Percentiles rank a stretch among this genome's conserved stretches.
Conservation (phyloP, 805 yeast species). For the Lachancea fermentati region DNA sequence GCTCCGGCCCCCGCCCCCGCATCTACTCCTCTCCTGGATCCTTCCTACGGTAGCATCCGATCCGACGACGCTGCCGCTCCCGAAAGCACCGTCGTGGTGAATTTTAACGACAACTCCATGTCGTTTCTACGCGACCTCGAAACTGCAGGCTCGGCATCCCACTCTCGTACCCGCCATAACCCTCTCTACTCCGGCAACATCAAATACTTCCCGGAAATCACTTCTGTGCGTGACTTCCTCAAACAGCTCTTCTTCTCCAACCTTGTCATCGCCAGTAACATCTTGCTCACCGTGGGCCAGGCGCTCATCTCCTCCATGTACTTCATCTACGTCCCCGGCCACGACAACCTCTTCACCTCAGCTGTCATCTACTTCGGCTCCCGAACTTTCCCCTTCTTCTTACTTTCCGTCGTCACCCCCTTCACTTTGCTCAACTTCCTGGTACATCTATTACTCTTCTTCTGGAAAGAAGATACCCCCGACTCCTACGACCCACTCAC, state of each 20-base stretch:
- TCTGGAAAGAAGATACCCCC: constrained; percentile 20
- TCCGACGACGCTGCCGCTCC: constrained; percentile 1
- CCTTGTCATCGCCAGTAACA: constrained; percentile 16
- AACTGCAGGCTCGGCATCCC: constrained; percentile 1
- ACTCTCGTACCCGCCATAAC: neutral
- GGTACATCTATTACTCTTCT: constrained; percentile 16
- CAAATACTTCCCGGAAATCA: constrained; percentile 12
- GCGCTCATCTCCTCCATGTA: constrained; percentile 34
- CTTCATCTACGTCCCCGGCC: constrained; percentile 37
- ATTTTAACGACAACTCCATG: constrained; percentile 14
- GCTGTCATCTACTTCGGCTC: constrained; percentile 33
- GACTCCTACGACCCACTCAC: constrained; percentile 8
- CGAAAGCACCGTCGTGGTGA: constrained; percentile 9
- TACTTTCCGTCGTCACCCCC: constrained; percentile 31
- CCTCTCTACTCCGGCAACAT: constrained; percentile 1
- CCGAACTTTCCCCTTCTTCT: constrained; percentile 26
- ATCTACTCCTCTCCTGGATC: neutral
- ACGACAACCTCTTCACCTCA: constrained; percentile 29
- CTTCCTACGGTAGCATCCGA: neutral
- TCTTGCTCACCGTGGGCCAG: constrained; percentile 29
- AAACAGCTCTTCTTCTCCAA: constrained; percentile 11
- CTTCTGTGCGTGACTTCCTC: constrained; percentile 10
- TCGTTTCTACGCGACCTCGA: constrained; percentile 11
- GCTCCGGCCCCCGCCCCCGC: neutral
- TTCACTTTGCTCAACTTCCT: constrained; percentile 21